These are phyloP conservation scores for Melanogaster broomeanus DNA, from an alignment of 768 basidiomycete species.

Conservation along the genomic window DNA sequence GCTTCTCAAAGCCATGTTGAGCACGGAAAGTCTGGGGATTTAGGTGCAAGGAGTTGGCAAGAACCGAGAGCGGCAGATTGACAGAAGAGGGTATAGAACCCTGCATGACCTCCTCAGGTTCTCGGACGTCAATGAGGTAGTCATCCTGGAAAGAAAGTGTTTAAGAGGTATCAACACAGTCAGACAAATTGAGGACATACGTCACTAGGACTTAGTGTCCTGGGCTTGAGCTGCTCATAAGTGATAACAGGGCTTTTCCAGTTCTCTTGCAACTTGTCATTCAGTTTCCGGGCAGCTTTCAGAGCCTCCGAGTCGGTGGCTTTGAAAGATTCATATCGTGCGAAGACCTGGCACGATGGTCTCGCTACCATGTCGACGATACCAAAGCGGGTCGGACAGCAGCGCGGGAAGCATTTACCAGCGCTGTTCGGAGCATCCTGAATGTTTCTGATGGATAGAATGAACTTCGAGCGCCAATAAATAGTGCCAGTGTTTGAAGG, in stretches of 20 bases:
- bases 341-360: slow-evolving; percentile 15
- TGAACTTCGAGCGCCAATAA: not conserved
- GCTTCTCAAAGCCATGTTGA: slow-evolving; percentile 76
- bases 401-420: slow-evolving; percentile 16
- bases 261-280: slow-evolving; percentile 54
- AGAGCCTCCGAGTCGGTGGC: slow-evolving; percentile 22
- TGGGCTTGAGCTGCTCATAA: slow-evolving; percentile 82
- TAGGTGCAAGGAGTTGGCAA: slow-evolving; percentile 66
- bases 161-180: slow-evolving; percentile 2
- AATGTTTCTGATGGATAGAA: not conserved
- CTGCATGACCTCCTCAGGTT: slow-evolving; percentile 87
- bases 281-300: slow-evolving; percentile 32
- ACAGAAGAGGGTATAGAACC: slow-evolving; percentile 93
- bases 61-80: slow-evolving; percentile 82
- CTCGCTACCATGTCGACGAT: not conserved
- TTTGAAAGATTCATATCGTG: slow-evolving; percentile 39
- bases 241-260: slow-evolving; percentile 75
- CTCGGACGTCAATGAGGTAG: slow-evolving; percentile 88
- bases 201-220: slow-evolving; percentile 71
- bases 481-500: no score
- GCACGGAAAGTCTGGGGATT: slow-evolving; percentile 54
- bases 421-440: slow-evolving; percentile 25
- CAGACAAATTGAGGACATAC: slow-evolving; percentile 35
- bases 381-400: slow-evolving; percentile 9
- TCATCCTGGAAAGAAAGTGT: slow-evolving; percentile 48